Evolutionary conservation across 805 yeast genomes (phyloP).

Genomic region (Limtongozyma cylindracea): DNA sequence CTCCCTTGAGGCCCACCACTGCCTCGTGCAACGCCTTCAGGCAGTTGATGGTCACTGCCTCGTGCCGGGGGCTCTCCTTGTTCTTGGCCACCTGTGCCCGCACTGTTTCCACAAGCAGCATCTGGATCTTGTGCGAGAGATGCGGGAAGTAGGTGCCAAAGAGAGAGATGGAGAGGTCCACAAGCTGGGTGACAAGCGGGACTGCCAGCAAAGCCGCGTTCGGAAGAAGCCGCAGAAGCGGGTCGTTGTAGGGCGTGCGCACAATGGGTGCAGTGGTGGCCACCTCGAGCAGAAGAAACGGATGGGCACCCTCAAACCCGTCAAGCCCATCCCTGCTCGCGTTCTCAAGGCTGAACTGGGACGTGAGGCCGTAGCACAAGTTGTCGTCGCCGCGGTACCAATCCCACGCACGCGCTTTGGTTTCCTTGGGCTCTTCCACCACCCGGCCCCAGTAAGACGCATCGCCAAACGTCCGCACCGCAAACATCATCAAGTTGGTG

Average conservation of each 20-base stretch:
- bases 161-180: constrained; percentile 62
- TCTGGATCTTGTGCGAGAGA: constrained; percentile 57
- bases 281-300: too few relatives aligned
- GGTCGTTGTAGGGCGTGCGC: too few relatives aligned
- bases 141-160: constrained; percentile 47
- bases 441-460: constrained; percentile 4
- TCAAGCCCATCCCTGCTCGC: too few relatives aligned
- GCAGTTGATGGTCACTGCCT: constrained; percentile 33
- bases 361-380: constrained; percentile 25
- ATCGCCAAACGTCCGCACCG: constrained; percentile 12
- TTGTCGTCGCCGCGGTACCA: constrained; percentile 23
- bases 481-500: constrained; percentile 14
- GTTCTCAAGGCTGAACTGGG: constrained; percentile 9
- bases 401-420: neutral
- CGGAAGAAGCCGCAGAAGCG: too few relatives aligned
- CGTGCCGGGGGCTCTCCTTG: too few relatives aligned
- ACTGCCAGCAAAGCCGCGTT: too few relatives aligned
- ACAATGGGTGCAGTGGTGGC: too few relatives aligned
- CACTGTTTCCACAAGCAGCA: constrained; percentile 65
- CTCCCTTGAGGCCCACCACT: constrained; percentile 5
- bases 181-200: constrained; percentile 12
- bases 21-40: constrained; percentile 38
- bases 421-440: neutral
- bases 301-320: too few relatives aligned
- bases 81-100: too few relatives aligned